A percentile compares a stretch with the other conserved stretches of the same genome.
These are phyloP conservation scores for Penicillium capsulatum DNA, from an alignment of 2,329 filamentous ascomycete genomes.

Conservation along the genomic window DNA sequence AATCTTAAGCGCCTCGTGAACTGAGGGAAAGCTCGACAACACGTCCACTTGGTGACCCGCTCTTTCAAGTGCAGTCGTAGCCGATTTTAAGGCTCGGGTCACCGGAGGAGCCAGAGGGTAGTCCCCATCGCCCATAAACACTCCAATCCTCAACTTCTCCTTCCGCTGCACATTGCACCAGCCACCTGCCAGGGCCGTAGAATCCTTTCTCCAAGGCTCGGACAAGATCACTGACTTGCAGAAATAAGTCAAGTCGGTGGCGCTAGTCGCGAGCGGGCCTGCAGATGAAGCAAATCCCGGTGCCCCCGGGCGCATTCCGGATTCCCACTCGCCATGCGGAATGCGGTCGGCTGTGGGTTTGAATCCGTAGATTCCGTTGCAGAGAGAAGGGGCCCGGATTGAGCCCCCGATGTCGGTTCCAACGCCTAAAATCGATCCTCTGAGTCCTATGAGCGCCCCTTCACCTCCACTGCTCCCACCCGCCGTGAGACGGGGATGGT, in stretches of 20 bases:
- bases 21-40: slow-evolving; percentile 27
- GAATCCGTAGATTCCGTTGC: slow-evolving; percentile 35
- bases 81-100: slow-evolving; percentile 42
- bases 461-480: slow-evolving; percentile 35
- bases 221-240: slow-evolving; percentile 39
- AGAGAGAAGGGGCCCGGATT: slow-evolving; percentile 36
- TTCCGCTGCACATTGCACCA: slow-evolving; percentile 40
- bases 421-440: slow-evolving; percentile 34
- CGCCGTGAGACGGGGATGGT: slow-evolving; percentile 24
- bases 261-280: slow-evolving; percentile 20
- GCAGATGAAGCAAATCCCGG: slow-evolving; percentile 17
- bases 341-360: slow-evolving; percentile 33
- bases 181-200: slow-evolving; percentile 39
- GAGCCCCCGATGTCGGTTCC: slow-evolving; percentile 38
- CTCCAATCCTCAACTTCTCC: slow-evolving; percentile 44
- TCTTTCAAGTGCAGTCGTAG: slow-evolving; percentile 36
- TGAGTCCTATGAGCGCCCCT: slow-evolving; percentile 35
- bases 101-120: slow-evolving; percentile 53
- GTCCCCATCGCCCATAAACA: slow-evolving; percentile 46
- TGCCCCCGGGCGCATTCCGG: slow-evolving; percentile 16
- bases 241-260: slow-evolving; percentile 24
- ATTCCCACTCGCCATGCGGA: slow-evolving; percentile 27
- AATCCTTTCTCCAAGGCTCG: slow-evolving; percentile 47
- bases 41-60: slow-evolving; percentile 46
- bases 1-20: slow-evolving; percentile 17